Evolutionary conservation across 2,329 filamentous ascomycete species (phyloP).

Genomic region (Polychaeton citri): DNA sequence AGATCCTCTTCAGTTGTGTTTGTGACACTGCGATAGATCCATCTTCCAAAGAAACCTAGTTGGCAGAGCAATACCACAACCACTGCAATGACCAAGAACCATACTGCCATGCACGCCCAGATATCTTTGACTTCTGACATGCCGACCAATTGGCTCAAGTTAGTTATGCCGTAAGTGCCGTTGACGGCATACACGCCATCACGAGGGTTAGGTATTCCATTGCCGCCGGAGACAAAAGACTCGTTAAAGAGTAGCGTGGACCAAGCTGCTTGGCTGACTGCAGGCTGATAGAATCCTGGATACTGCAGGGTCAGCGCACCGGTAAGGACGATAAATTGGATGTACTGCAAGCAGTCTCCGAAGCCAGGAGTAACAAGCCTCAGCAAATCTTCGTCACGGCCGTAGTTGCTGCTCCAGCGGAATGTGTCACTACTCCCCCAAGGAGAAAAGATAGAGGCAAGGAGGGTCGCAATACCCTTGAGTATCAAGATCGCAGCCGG

Average conservation of each 20-base stretch:
- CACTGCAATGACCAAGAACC: slow-evolving; percentile 66
- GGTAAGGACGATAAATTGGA: slow-evolving; percentile 81
- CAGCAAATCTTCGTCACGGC: slow-evolving; percentile 80
- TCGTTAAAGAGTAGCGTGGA: slow-evolving; percentile 86
- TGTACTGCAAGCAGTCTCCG: slow-evolving; percentile 90
- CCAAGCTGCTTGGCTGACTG: slow-evolving; percentile 78
- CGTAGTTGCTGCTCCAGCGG: slow-evolving; percentile 96
- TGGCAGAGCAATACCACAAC: slow-evolving; percentile 58
- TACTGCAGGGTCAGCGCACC: slow-evolving; percentile 80
- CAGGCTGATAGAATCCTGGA: slow-evolving; percentile 87
- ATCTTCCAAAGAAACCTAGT: slow-evolving; percentile 61
- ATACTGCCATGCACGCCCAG: slow-evolving; percentile 90
- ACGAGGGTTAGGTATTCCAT: slow-evolving; percentile 52
- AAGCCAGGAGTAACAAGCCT: slow-evolving; percentile 91
- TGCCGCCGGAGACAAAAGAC: slow-evolving; percentile 61
- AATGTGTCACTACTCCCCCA: slow-evolving; percentile 90
- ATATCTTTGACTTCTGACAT: slow-evolving; percentile 65
- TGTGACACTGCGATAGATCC: slow-evolving; percentile 59
- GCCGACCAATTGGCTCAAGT: slow-evolving; percentile 68
- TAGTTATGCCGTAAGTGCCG: slow-evolving; percentile 65
- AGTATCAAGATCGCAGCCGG: slow-evolving; percentile 67
- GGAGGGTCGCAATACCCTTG: slow-evolving; percentile 68
- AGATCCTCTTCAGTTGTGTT: slow-evolving; percentile 73
- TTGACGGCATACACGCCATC: slow-evolving; percentile 82
- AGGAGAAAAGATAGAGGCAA: slow-evolving; percentile 77